phyloP scores from a whole-genome alignment of 2,329 filamentous ascomycete genomes.

The Nothophaeocryptopus gaeumannii region DNA sequence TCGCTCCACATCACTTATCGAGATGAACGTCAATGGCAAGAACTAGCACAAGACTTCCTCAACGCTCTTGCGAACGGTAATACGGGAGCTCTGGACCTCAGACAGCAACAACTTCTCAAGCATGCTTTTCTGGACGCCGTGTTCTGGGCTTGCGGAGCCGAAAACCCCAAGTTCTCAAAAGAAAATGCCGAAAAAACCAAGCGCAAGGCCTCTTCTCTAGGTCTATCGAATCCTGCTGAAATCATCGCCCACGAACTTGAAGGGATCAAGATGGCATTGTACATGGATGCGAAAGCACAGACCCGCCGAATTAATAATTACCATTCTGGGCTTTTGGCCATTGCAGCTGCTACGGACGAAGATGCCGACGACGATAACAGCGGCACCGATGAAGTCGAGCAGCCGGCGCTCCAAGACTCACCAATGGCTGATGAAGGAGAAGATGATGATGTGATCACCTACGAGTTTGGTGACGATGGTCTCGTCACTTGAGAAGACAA shows the following conservation, averaged over 20 bases:
- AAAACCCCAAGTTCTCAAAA: not conserved
- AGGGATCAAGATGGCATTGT: too few species aligned
- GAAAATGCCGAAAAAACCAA: not conserved
- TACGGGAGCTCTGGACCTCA: not conserved
- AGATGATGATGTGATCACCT: too few species aligned
- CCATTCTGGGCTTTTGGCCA: too few species aligned
- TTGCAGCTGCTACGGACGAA: too few species aligned
- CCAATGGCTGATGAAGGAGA: too few species aligned
- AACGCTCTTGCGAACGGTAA: not conserved
- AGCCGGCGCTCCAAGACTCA: too few species aligned
- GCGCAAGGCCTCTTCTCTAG: not conserved
- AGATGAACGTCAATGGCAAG: not conserved
- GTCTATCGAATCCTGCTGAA: not conserved
- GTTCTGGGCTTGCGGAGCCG: not conserved
- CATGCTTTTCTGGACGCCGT: constrained; percentile 3
- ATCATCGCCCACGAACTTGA: not conserved
- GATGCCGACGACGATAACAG: too few species aligned
- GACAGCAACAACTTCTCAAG: not conserved
- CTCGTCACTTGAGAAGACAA: too few species aligned
- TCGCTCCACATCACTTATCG: not conserved
- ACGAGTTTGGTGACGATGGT: too few species aligned
- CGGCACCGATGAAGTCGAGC: too few species aligned
- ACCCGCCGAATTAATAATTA: too few species aligned
- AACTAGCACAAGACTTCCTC: not conserved
- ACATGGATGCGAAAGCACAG: too few species aligned